These are phyloP conservation scores for Lichtheimia hyalospora DNA, from an alignment of 371 early-diverging fungal genomes.

Conservation along the genomic window DNA sequence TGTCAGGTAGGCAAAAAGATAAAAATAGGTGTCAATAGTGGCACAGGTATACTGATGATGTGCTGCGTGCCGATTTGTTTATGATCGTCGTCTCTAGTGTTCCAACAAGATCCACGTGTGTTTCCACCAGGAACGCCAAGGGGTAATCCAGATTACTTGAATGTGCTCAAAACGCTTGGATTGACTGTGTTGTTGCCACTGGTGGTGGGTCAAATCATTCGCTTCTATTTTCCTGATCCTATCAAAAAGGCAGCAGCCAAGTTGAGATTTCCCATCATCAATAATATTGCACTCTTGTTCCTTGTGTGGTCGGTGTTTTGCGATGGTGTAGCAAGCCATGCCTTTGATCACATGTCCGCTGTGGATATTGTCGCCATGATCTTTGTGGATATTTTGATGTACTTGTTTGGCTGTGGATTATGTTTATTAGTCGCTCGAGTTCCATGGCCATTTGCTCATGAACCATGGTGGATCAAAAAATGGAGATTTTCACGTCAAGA, in stretches of 20 bases:
- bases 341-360: slow-evolving; percentile 46
- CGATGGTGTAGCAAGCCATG: slow-evolving; percentile 65
- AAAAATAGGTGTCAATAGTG: not conserved
- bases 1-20: slow-evolving; percentile 35
- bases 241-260: slow-evolving; percentile 47
- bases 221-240: slow-evolving; percentile 48
- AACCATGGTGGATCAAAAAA: slow-evolving; percentile 30
- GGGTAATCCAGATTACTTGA: slow-evolving; percentile 51
- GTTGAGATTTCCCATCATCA: slow-evolving; percentile 58
- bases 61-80: too few species aligned
- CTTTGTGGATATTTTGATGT: slow-evolving; percentile 52
- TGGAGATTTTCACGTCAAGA: slow-evolving; percentile 47
- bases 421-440: slow-evolving; percentile 43
- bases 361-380: slow-evolving; percentile 61
- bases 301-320: slow-evolving; percentile 76
- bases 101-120: slow-evolving; percentile 31
- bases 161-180: slow-evolving; percentile 54
- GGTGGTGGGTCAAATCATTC: slow-evolving; percentile 67
- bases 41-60: too few species aligned
- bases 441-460: slow-evolving; percentile 32
- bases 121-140: slow-evolving; percentile 44
- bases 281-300: slow-evolving; percentile 57
- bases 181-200: slow-evolving; percentile 65
- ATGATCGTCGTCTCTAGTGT: slow-evolving; percentile 16
- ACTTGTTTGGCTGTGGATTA: slow-evolving; percentile 38